Evolutionary conservation across 1,284 basidiomycete species (phyloP).

Genomic region (Schizophyllum amplum): DNA sequence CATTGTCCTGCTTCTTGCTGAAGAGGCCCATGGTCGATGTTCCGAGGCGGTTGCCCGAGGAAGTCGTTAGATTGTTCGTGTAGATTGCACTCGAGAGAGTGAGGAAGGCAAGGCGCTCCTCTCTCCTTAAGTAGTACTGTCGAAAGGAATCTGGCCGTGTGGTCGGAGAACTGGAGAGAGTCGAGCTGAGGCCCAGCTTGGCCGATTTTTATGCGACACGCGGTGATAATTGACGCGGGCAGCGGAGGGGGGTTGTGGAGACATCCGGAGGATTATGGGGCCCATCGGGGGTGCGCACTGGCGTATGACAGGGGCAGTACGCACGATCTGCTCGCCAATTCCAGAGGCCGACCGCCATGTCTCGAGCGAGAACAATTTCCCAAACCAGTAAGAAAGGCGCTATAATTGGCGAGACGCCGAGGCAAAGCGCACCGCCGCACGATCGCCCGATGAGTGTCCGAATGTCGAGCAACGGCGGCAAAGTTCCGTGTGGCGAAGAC

Average conservation of each 20-base stretch:
- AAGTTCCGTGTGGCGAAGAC: neutral
- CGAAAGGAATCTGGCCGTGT: neutral
- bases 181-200: neutral
- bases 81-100: neutral
- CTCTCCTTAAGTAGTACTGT: neutral
- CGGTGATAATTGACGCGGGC: neutral
- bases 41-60: neutral
- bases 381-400: neutral
- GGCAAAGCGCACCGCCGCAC: neutral
- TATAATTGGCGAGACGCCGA: neutral
- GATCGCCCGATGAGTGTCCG: neutral
- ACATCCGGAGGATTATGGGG: conserved; percentile 2
- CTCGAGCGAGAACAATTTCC: neutral
- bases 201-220: neutral
- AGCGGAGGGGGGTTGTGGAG: neutral
- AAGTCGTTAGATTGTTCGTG: neutral
- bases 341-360: neutral
- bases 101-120: neutral
- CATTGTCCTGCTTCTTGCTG: neutral
- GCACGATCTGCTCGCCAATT: neutral
- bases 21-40: neutral
- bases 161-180: neutral
- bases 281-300: conserved; percentile 50
- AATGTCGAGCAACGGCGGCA: neutral
- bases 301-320: conserved; percentile 20